Evolutionary conservation across 352 stramenopile species (phyloP), one percentile per base, ranked within the genome.

Genomic region (Phytophthora brassicae): DNA sequence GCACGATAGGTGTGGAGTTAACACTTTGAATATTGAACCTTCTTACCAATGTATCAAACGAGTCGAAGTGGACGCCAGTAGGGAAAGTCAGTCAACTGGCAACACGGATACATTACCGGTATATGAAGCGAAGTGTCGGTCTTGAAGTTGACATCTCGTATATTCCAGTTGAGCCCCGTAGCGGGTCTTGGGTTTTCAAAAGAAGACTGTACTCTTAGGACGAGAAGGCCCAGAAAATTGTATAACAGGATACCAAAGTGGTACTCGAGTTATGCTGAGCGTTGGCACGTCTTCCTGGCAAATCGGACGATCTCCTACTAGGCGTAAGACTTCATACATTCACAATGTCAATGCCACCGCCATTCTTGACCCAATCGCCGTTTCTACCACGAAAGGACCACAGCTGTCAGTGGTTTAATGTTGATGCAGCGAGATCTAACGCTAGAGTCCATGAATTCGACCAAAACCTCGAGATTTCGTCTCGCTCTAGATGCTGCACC

Each of bases 401-500:
- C 67, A 67, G 14, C 46, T 50, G 0, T 71, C 56, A 3, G 56
- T 64, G n/a, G 60, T 51, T 1, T 71, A 16, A 71, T 63, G 24
- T 71, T 45, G 64, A 28, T 67, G 20, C 45, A 67, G 42, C 55
- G 52, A 17, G 51, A 67, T 43, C 20, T 71, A 0, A 56, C 51
- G 8, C 43, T 67, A 6, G 56, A 60, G 24, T 60, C 45, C 39
- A 67, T 39, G 4, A 64, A 57, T 9, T n/a, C 67, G 2, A 49
- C 60, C 20, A 62, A 39, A 24, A 52, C 62, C 35, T n/a, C 64
- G 51, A 3, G 64, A 71, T 11, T 71, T 60, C 13, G 38, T 71
- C 0, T 71, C 56, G 84, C 20, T 85, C 75, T 9, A 64, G 80
- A 23, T 81, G 73, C 54, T 76, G 55, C 23, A 49, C 83, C 29